Evolutionary conservation across 768 basidiomycete genomes (phyloP), one percentile per base, ranked within the genome.

Genomic region (Daedalea quercina): DNA sequence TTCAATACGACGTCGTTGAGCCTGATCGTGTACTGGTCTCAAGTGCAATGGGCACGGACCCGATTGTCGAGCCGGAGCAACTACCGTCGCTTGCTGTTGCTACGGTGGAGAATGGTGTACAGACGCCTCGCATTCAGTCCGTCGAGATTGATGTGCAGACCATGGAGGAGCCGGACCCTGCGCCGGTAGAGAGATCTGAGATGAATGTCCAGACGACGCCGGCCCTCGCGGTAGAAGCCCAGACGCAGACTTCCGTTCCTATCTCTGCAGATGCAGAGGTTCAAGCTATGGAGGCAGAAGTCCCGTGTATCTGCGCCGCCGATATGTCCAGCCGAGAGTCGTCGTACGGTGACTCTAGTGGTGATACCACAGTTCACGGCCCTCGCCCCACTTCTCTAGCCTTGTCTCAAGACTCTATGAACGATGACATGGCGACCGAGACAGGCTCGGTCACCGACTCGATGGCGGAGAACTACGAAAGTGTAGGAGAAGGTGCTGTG

Each of bases 391-490:
- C 44, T 28, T 48, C 35, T 50, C 23, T 52, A 60, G 45, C 65
- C 60, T 13, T 70, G 70, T 1, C 72, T 12, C 42, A 24, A 33
- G 47, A 26, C 23, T 51, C 64, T 42, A 76, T 76, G 19, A 76
- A 74, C 24, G 67, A 70, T 41, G 54, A 75, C 42, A 66, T 52
- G 33, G 71, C 50, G 49, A 81, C 79, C 11, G 83, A 84, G 69
- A 85, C 84, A 0, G 87, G 83, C 41, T 76, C 77, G 1, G 51
- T 60, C 34, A 55, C 55, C 34, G 86, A 82, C 47, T 79, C 80
- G 0, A 86, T 85, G 54, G 67, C 64, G 31, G 87, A 84, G 17
- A 82, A 90, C 54, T 92, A 88, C 60, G 75, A 84, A 1, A 92
- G 94, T 55, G 82, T 92, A 1, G 73, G 83, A 43, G 82, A 85